These are phyloP conservation scores for Botrytis sinoallii DNA, from an alignment of 2,329 filamentous ascomycete genomes.

Conservation along the genomic window DNA sequence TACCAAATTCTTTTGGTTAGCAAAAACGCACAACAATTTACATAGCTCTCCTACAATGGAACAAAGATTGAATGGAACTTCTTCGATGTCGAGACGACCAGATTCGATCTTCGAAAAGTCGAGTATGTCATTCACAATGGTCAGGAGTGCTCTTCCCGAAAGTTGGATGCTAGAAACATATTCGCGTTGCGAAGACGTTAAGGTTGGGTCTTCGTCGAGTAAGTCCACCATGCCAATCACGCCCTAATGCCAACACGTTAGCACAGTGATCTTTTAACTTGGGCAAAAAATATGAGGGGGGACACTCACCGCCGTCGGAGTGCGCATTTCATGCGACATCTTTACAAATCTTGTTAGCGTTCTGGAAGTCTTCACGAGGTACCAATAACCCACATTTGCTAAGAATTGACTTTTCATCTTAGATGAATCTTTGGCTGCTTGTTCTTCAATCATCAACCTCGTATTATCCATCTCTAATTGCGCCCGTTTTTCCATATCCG, in stretches of 20 bases:
- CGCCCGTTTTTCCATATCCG: slow-evolving; percentile 29
- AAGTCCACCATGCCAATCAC: slow-evolving; percentile 34
- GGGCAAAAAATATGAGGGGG: background rate
- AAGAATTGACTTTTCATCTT: slow-evolving; percentile 32
- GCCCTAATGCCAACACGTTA: slow-evolving; percentile 22
- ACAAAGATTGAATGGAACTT: slow-evolving; percentile 61
- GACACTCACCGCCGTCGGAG: slow-evolving; percentile 29
- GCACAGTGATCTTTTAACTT: background rate
- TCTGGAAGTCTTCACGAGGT: background rate
- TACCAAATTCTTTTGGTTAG: slow-evolving; percentile 39
- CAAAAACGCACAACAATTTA: slow-evolving; percentile 71
- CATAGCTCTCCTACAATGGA: slow-evolving; percentile 44
- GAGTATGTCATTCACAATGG: slow-evolving; percentile 68
- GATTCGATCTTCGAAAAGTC: slow-evolving; percentile 74
- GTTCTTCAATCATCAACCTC: slow-evolving; percentile 28
- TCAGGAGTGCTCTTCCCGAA: slow-evolving; percentile 29
- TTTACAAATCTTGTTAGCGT: slow-evolving; percentile 12
- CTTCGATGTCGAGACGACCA: slow-evolving; percentile 66
- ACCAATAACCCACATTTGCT: slow-evolving; percentile 27
- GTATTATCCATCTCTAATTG: slow-evolving; percentile 30
- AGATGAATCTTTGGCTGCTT: slow-evolving; percentile 32
- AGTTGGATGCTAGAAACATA: slow-evolving; percentile 31
- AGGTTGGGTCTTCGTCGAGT: slow-evolving; percentile 27
- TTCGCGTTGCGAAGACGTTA: slow-evolving; percentile 28
- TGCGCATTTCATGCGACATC: slow-evolving; percentile 35